phyloP scores from a whole-genome alignment of 495 filamentous ascomycete genomes.

The Annulohypoxylon bovei region DNA sequence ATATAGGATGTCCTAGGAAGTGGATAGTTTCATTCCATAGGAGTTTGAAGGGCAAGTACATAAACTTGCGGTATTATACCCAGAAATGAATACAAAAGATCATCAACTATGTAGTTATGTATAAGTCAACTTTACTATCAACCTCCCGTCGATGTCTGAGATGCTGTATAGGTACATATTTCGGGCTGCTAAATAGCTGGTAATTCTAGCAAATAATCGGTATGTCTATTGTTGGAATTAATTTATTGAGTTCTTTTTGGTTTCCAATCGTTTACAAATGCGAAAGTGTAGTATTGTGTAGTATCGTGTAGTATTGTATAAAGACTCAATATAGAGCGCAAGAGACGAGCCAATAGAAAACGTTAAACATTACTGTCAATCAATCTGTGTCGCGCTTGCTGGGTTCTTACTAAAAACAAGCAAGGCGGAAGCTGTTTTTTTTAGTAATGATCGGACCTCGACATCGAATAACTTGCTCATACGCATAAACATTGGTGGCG shows the following conservation, averaged over 20 bases:
- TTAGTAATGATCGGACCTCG: slow-evolving; percentile 23
- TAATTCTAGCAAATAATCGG: neutral
- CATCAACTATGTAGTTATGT: slow-evolving; percentile 1
- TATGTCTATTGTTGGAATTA: neutral
- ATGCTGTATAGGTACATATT: too few species aligned
- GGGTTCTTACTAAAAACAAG: slow-evolving; percentile 19
- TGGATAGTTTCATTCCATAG: slow-evolving; percentile 10
- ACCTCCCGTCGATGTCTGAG: neutral
- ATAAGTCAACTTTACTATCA: neutral
- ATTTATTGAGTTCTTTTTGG: neutral
- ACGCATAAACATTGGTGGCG: neutral
- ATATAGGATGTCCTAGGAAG: slow-evolving; percentile 11
- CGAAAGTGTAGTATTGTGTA: neutral
- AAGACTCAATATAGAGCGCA: neutral
- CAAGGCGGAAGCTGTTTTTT: slow-evolving; percentile 11
- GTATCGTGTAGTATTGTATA: neutral
- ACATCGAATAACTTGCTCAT: slow-evolving; percentile 2
- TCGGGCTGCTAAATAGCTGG: neutral
- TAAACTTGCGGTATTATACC: slow-evolving; percentile 29
- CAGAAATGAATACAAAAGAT: slow-evolving; percentile 23
- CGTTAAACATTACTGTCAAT: neutral
- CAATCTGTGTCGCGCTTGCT: slow-evolving; percentile 11
- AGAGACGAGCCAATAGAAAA: neutral
- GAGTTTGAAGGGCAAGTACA: slow-evolving; percentile 16
- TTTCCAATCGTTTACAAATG: slow-evolving; percentile 19